Conservation (phyloP, 164 flowering plant genomes). For the Malania oleifera region DNA sequence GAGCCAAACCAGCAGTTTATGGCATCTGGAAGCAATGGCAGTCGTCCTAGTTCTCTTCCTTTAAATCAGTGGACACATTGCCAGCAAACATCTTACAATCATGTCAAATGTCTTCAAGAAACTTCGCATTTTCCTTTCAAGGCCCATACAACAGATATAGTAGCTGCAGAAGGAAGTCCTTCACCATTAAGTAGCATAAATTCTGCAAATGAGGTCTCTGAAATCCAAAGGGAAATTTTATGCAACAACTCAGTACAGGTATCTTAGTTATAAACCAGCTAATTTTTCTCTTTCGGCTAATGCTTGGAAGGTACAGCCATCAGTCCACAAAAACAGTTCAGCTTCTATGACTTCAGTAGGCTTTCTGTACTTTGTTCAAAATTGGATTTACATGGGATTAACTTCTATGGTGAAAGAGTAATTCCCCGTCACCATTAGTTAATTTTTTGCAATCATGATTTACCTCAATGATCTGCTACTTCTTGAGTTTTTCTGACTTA, state of each 20-base stretch:
- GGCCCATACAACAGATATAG: conserved; percentile 12
- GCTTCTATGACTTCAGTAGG: conserved; percentile 2
- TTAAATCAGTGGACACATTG: conserved; percentile 9
- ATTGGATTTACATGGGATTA: not conserved
- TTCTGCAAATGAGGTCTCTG: conserved; percentile 9
- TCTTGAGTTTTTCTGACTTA: not conserved
- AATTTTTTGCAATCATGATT: no score
- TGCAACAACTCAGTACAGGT: conserved; percentile 1
- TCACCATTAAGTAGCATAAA: conserved; percentile 10
- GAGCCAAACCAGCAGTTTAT: conserved; percentile 6
- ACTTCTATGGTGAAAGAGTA: conserved; percentile 5
- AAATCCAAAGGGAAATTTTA: conserved; percentile 8
- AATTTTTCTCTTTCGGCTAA: conserved; percentile 9
- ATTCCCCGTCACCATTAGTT: no score
- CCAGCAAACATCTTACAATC: conserved; percentile 14
- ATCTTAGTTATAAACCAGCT: not conserved
- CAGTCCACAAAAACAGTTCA: conserved; percentile 8
- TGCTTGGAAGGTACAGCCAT: conserved; percentile 13
- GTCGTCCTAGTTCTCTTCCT: conserved; percentile 7
- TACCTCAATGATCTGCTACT: not conserved
- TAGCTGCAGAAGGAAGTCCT: conserved; percentile 7
- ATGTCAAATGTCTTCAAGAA: conserved; percentile 17
- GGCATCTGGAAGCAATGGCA: conserved; percentile 12
- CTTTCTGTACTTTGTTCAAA: conserved; percentile 3
- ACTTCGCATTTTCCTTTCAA: conserved; percentile 9